These are phyloP conservation scores for Aspergillus persii DNA, from an alignment of 2,329 filamentous ascomycete species.

Conservation along the genomic window DNA sequence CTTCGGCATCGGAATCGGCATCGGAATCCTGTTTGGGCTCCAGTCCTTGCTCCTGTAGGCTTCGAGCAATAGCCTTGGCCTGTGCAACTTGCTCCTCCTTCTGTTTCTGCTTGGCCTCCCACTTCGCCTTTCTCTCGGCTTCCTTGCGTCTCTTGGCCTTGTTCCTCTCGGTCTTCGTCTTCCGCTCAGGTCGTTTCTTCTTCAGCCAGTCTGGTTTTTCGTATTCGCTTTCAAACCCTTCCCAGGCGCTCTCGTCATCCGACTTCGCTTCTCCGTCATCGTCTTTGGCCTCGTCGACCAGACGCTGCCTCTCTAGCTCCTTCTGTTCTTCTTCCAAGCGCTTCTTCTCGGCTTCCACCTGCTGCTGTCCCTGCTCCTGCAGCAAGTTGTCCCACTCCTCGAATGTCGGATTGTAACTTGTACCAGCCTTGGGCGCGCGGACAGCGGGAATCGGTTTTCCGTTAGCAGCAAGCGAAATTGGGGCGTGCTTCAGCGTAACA, in stretches of 20 bases:
- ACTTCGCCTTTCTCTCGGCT: slow-evolving; percentile 72
- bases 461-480: slow-evolving; percentile 77
- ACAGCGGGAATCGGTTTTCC: slow-evolving; percentile 80
- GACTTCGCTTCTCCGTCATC: slow-evolving; percentile 72
- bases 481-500: slow-evolving; percentile 69
- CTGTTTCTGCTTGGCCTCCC: slow-evolving; percentile 72
- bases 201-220: slow-evolving; percentile 65
- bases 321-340: slow-evolving; percentile 66
- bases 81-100: slow-evolving; percentile 69
- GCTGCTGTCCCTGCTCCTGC: slow-evolving; percentile 71
- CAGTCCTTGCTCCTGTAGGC: slow-evolving; percentile 49
- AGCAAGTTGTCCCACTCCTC: slow-evolving; percentile 80
- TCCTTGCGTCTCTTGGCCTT: slow-evolving; percentile 85
- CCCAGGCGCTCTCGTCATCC: slow-evolving; percentile 91
- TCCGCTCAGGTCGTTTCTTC: slow-evolving; percentile 76
- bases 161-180: slow-evolving; percentile 83
- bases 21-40: slow-evolving; percentile 41
- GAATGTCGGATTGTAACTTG: slow-evolving; percentile 90
- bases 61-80: slow-evolving; percentile 66
- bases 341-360: slow-evolving; percentile 73
- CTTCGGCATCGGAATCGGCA: slow-evolving; percentile 47
- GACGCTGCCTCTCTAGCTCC: slow-evolving; percentile 66
- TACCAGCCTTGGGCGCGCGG: slow-evolving; percentile 72
- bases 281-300: slow-evolving; percentile 69
- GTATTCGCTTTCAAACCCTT: slow-evolving; percentile 78